Percentiles rank a stretch among this genome's conserved stretches.
Conservation (phyloP, 441 rosid genomes). For the Mallotus repandus region DNA sequence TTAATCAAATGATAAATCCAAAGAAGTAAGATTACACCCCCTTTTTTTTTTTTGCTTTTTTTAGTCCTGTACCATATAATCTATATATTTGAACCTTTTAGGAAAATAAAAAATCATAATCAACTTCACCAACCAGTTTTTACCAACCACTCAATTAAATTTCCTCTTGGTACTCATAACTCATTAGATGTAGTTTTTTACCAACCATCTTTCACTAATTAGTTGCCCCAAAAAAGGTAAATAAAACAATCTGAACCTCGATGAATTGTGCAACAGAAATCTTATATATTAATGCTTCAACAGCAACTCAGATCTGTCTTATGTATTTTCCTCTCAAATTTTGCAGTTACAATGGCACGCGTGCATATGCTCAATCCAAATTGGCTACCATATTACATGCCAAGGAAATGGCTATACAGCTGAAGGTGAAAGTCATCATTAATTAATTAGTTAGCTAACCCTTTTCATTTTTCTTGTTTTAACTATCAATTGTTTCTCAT, state of each 20-base stretch:
- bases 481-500: neutral
- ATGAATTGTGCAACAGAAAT: too few relatives aligned
- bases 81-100: neutral
- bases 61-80: neutral
- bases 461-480: neutral
- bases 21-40: constrained; percentile 43
- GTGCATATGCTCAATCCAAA: constrained; percentile 86
- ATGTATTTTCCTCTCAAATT: neutral
- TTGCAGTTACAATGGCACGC: constrained; percentile 70
- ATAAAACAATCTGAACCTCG: too few relatives aligned
- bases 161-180: neutral
- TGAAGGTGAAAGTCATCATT: constrained; percentile 46
- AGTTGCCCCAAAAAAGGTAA: too few relatives aligned
- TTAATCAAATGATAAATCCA: constrained; percentile 63
- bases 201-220: neutral
- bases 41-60: too few relatives aligned
- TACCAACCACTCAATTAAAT: neutral
- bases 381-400: constrained; percentile 79
- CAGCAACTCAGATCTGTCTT: neutral
- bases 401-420: constrained; percentile 66
- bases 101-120: neutral
- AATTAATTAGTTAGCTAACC: neutral
- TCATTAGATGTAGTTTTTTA: neutral
- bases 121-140: neutral
- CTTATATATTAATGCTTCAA: neutral